A percentile compares a stretch with the other conserved stretches of the same genome.
Conservation (phyloP, 306 rosid species). For the Lotus japonicus region DNA sequence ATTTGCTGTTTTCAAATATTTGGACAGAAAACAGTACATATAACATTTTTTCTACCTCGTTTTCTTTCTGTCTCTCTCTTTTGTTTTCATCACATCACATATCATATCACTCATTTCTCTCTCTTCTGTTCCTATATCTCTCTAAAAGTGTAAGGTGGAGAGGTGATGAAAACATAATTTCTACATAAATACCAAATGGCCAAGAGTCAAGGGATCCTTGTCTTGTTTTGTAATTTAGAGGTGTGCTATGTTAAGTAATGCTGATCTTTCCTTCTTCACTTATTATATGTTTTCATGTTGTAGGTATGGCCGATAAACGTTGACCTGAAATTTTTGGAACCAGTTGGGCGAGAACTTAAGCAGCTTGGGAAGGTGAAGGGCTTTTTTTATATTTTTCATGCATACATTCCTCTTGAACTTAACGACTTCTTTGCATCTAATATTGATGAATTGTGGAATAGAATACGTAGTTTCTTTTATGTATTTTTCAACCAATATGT, state of each 20-base stretch:
- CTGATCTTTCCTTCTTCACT: not conserved
- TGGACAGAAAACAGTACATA: not conserved
- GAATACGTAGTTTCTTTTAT: not conserved
- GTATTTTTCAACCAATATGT: not conserved
- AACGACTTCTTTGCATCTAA: slow-evolving; percentile 6
- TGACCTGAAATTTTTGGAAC: slow-evolving; percentile 74
- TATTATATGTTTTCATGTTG: not conserved
- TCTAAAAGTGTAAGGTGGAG: too few species aligned
- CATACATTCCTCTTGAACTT: not conserved
- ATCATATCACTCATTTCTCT: too few species aligned
- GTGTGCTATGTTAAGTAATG: not conserved
- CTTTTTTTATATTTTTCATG: not conserved
- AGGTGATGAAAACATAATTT: too few species aligned
- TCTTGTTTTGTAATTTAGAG: not conserved
- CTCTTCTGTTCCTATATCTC: too few species aligned
- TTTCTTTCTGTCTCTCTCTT: too few species aligned
- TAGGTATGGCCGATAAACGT: slow-evolving; percentile 80
- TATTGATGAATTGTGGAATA: not conserved
- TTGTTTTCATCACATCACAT: too few species aligned
- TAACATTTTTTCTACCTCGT: not conserved
- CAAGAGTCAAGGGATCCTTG: not conserved
- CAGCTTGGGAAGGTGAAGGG: slow-evolving; percentile 68
- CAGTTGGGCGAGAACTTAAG: slow-evolving; percentile 86
- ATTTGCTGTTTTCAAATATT: not conserved
- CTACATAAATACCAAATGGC: not conserved